Evolutionary conservation across 345 rosid species (phyloP), one percentile per base, ranked within the genome.

Genomic region (Rubroshorea leprosula): DNA sequence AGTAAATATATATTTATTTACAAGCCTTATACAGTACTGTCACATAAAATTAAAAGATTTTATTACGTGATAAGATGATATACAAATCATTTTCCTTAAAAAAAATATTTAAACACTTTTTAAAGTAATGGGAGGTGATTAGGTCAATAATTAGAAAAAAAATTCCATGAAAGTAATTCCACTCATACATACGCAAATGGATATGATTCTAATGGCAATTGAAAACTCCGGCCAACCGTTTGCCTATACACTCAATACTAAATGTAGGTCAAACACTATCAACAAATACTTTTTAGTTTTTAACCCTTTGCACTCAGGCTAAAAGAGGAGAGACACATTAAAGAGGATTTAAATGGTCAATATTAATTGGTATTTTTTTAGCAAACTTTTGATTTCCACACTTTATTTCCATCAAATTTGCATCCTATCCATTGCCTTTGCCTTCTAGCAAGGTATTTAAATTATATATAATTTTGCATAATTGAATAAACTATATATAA

Each of bases 261-360:
- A 60, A 16, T 39, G 5, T 51, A 53, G 61, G 74, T 69, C 63
- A 66, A 69, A 66, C 68, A 46, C 49, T 49, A 66, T 23, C 23
- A 9, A n/a, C 4, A 39, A n/a, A 11, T 49, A 19, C 31, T 10
- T 46, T 56, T 46, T 23, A 49, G 0, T 15, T 15, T 6, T 11
- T 51, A 12, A 25, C 25, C 13, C 4, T 35, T 35, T 35, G 1
- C 11, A 35, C 41, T 13, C 1, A 29, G 35, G 35, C 35, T 29
- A 29, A 9, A 29, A 29, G 9, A 3, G 35, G 9, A 29, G 35
- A 29, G 9, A 29, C 35, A 29, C 35, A 44, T 10, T 14, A 0
- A 55, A 66, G 38, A 58, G 51, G 45, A 9, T 41, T 54, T 60
- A 21, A 35, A 23, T 44, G 55, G 62, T 27, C 63, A 70, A 64